Conservation (phyloP, 805 yeast species). For the Ogataea corticis region DNA sequence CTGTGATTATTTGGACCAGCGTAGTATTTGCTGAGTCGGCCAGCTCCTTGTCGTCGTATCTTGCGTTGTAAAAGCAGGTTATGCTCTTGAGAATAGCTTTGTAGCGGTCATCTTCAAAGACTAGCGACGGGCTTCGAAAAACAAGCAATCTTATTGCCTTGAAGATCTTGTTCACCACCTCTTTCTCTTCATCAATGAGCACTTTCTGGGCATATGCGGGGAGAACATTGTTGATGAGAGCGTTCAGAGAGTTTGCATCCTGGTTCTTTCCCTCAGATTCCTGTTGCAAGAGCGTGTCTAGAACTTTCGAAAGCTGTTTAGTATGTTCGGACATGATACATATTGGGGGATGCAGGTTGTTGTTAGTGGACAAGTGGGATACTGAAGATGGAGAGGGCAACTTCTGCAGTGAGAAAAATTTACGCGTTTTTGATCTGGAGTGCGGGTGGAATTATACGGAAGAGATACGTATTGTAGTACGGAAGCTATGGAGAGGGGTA, state of each 20-base stretch:
- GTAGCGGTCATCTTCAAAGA: constrained; percentile 26
- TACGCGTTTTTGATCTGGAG: neutral
- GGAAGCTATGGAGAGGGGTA: too few species aligned
- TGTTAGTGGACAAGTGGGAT: too few species aligned
- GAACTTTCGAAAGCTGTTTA: constrained; percentile 27
- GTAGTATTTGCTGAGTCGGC: constrained; percentile 25
- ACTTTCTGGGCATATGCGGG: constrained; percentile 25
- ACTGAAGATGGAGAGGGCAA: neutral
- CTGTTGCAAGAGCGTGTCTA: constrained; percentile 30
- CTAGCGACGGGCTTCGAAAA: constrained; percentile 25
- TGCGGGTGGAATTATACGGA: too few species aligned
- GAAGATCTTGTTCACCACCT: constrained; percentile 30
- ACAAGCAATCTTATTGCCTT: constrained; percentile 27
- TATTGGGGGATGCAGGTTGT: neutral
- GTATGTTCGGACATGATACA: constrained; percentile 25
- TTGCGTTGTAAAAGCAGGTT: constrained; percentile 29
- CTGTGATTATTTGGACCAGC: constrained; percentile 25
- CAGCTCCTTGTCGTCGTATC: constrained; percentile 23
- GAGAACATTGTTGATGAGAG: constrained; percentile 31
- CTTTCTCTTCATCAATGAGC: constrained; percentile 17
- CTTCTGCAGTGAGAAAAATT: neutral
- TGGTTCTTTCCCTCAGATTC: constrained; percentile 26
- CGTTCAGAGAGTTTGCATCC: constrained; percentile 32
- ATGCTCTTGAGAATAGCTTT: constrained; percentile 20
- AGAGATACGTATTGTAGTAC: too few species aligned